Base-by-base conservation (phyloP, 2,329 filamentous ascomycete genomes). In the Chaetoscypha palmicola region DNA sequence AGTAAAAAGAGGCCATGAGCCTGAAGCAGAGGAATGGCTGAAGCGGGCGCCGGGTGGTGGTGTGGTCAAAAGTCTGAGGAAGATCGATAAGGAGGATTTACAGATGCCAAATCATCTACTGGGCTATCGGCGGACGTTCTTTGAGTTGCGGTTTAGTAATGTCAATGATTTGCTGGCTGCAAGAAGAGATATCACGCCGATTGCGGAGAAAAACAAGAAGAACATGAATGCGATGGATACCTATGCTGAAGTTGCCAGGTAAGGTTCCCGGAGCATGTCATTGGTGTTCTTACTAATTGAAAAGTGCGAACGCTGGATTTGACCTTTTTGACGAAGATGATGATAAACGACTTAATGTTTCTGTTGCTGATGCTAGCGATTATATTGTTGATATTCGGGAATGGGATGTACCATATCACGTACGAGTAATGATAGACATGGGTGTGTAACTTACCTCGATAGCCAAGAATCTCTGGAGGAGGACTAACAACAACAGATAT, bases 371-470 rank as follows among this genome's bases (percentile, higher is more conserved):
- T 66, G 89, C 91, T 47, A 95, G 89, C 74, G 91, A 97, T 74
- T 96, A 83, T 66, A 89, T 98, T 74, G 78, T 96, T 69, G 94
- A 98, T 76, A 94, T 98, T 64, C 82, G 92, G 74, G 92, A 98
- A 72, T 98, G 94, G 67, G 92, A 98, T 68, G 94, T 98, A 59
- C 94, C 92, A 53, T 98, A 98, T 72, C 92, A 98, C 72, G 92
- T 98, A 62, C 81, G 92, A 76, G 91, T 98, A 69, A 86, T 94
- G 67, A 98, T 98, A 69, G 92, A 98, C 68, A 78, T 88, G 73
- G 76, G 85, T 88, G 62, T 35, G 68, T 61, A 9, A 20, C 16
- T 16, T 22, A 5, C 19, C 8, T 36, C 12, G 9, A 14, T 14
- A 12, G 28, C 28, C n/a, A 31, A 31, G 7, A 23, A 2, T 10